Conservation (phyloP, 2,329 filamentous ascomycete genomes). For the Fusarium graminum region DNA sequence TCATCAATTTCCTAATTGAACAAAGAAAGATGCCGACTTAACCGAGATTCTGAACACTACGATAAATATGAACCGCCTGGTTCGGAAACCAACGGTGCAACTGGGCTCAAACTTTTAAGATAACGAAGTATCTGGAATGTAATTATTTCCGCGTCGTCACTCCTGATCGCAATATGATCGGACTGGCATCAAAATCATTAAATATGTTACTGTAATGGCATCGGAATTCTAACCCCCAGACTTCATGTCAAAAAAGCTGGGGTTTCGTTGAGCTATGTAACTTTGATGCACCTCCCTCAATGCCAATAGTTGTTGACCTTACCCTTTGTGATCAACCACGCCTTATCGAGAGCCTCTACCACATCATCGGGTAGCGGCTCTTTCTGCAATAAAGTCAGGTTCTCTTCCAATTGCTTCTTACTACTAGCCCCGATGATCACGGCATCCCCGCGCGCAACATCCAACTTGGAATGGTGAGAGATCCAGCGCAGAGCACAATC, state of each 20-base stretch:
- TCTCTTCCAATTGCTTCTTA: conserved; percentile 62
- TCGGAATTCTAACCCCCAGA: too few relatives aligned
- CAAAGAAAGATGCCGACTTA: neutral
- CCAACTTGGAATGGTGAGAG: conserved; percentile 69
- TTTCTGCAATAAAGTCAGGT: conserved; percentile 60
- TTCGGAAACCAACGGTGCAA: neutral
- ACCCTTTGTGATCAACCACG: conserved; percentile 7
- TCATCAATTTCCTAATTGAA: neutral
- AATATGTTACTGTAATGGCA: too few relatives aligned
- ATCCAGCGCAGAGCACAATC: conserved; percentile 78
- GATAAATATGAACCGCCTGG: neutral
- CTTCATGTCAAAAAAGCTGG: too few relatives aligned
- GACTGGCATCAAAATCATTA: too few relatives aligned
- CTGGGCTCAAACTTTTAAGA: neutral
- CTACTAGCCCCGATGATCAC: conserved; percentile 66
- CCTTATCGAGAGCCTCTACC: conserved; percentile 60
- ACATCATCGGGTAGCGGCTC: conserved; percentile 79
- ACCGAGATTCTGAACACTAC: neutral
- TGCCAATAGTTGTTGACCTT: conserved; percentile 12
- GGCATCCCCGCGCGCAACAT: conserved; percentile 57
- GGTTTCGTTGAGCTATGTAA: too few relatives aligned
- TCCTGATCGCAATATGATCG: too few relatives aligned
- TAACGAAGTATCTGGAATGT: neutral
- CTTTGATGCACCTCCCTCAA: neutral
- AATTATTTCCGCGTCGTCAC: neutral